Evolutionary conservation across 345 rosid species (phyloP), one percentile per base, ranked within the genome.

Genomic region (Anastatica hierochuntica): DNA sequence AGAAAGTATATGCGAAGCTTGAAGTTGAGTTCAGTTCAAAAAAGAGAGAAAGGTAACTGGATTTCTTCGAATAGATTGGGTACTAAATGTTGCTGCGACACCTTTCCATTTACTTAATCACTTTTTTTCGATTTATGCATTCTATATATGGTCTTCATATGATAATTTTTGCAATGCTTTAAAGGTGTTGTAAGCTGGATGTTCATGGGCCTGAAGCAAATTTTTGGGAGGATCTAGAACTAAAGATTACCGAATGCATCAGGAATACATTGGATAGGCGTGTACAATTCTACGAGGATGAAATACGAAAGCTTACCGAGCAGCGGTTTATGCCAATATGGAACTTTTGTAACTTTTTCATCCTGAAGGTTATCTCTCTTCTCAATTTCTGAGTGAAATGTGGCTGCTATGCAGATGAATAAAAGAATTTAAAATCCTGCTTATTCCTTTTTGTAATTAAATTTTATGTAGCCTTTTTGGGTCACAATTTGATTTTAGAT

Each of bases 291-390:
- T 88, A 83, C 41, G 96, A 92, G 77, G 96, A 92, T 66, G 98
- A 92, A 71, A 78, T 92, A 77, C 85, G 95, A 52, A 88, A 92
- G 77, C 90, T 88, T 50, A 88, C 77, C 39, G 98, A 92, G 74
- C 98, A 82, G 44, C 81, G 90, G 42, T 81, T 81, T 77, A 81
- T 83, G 90, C 96, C 96, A 39, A 62, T 83, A 58, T 92, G 98
- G 98, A 92, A 77, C 79, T 92, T 92, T 68, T 88, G 96, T 63
- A 88, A 92, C 60, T 88, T 92, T 68, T 92, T 92, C 71, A 88
- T 92, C 70, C 68, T 92, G 66, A 92, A 92, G 98, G 96, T 92
- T 67, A 44, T 63, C 56, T 70, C 72, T 63, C 71, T 69, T 71
- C 51, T 53, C 27, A 48, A 49, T 14, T 63, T 43, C 17, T 57